These are phyloP conservation scores for Ilex asprella DNA, from an alignment of 257 asterid genomes.

Conservation along the genomic window DNA sequence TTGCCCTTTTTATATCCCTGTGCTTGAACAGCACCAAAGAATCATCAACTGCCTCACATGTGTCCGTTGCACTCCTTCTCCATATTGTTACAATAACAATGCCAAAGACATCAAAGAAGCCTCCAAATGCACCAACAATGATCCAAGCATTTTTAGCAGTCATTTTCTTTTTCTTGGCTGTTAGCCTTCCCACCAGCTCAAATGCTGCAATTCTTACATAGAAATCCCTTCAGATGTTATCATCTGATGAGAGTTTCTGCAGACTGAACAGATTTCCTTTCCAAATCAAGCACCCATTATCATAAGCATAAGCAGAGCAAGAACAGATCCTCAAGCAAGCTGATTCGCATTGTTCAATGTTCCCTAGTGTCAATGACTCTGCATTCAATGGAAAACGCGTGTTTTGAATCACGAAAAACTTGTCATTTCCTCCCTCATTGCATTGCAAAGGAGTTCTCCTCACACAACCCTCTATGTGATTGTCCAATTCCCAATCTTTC, in stretches of 20 bases:
- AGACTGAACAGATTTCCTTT: constrained; percentile 29
- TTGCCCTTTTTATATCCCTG: constrained; percentile 36
- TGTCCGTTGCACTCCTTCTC: not conserved
- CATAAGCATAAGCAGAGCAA: constrained; percentile 38
- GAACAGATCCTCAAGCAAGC: constrained; percentile 35
- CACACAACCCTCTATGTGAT: constrained; percentile 20
- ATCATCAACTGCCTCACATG: not conserved
- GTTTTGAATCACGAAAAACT: constrained; percentile 12
- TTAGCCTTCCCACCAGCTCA: not conserved
- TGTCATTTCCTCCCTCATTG: constrained; percentile 25
- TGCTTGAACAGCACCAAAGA: constrained; percentile 17
- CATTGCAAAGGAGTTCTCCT: constrained; percentile 31
- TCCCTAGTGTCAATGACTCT: constrained; percentile 10
- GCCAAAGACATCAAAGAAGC: not conserved
- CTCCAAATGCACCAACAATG: not conserved
- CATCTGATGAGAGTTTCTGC: constrained; percentile 30
- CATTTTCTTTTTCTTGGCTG: not conserved
- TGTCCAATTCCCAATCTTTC: not conserved
- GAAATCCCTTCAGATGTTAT: constrained; percentile 22
- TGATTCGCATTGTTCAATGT: constrained; percentile 27
- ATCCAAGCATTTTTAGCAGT: not conserved
- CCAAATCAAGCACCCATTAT: constrained; percentile 30
- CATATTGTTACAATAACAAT: not conserved
- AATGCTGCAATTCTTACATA: constrained; percentile 31
- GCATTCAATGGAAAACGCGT: constrained; percentile 19